Percentiles rank a stretch among this genome's conserved stretches.
Conservation (phyloP, 768 basidiomycete species). For the Pluteus cervinus region DNA sequence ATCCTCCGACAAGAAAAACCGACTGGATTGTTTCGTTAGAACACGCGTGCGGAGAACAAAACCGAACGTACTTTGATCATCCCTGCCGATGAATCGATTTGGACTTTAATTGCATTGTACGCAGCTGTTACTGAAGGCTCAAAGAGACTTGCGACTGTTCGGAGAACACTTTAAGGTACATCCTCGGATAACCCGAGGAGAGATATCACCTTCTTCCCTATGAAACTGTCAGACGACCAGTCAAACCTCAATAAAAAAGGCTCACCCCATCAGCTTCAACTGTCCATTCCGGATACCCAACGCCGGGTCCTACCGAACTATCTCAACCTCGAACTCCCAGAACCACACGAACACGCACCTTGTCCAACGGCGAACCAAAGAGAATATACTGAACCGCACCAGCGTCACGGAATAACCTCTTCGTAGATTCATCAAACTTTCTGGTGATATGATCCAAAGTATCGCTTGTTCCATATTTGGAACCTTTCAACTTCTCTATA, state of each 20-base stretch:
- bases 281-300: constrained; percentile 71
- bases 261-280: constrained; percentile 65
- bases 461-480: constrained; percentile 67
- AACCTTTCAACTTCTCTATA: constrained; percentile 65
- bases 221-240: background rate
- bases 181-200: background rate
- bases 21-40: constrained; percentile 34
- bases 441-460: constrained; percentile 75
- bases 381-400: constrained; percentile 65
- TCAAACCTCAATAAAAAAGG: background rate
- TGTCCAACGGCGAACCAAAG: constrained; percentile 76
- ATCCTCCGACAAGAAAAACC: constrained; percentile 81
- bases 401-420: constrained; percentile 67
- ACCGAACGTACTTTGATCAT: constrained; percentile 48
- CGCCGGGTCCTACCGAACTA: constrained; percentile 31
- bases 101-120: constrained; percentile 58
- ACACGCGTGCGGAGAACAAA: constrained; percentile 1
- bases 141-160: constrained; percentile 59
- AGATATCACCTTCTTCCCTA: constrained; percentile 25
- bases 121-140: constrained; percentile 74
- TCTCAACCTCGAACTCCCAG: background rate
- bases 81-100: constrained; percentile 64
- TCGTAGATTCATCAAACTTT: constrained; percentile 79
- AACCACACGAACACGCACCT: constrained; percentile 19
- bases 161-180: constrained; percentile 1